Conservation (phyloP, 352 stramenopile species). For the Phytopythium cucurbitacearum region DNA sequence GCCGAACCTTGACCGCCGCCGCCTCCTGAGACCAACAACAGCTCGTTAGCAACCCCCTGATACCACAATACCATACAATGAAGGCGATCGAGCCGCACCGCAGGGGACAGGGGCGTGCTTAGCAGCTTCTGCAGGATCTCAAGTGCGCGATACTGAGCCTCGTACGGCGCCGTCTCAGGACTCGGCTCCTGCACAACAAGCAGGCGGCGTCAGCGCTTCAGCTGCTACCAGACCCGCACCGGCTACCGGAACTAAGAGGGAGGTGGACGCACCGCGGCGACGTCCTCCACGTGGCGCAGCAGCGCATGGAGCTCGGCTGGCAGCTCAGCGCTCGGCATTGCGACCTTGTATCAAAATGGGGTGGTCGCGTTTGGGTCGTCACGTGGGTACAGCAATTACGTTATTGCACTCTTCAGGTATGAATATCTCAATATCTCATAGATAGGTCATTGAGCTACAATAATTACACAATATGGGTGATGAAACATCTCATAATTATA, state of each 20-base stretch:
- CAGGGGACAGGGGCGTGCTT: conserved; percentile 18
- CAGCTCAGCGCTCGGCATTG: conserved; percentile 7
- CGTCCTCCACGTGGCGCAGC: conserved; percentile 22
- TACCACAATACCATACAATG: neutral
- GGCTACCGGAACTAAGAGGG: neutral
- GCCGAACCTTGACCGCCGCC: conserved; percentile 25
- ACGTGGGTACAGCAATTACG: too few species aligned
- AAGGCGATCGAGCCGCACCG: conserved; percentile 16
- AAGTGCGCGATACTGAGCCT: conserved; percentile 42
- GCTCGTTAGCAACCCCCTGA: neutral
- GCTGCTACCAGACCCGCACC: neutral
- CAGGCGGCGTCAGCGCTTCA: neutral
- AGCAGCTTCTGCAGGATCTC: conserved; percentile 56
- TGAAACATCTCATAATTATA: too few species aligned
- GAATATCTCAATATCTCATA: neutral
- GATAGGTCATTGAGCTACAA: neutral
- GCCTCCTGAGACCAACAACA: conserved; percentile 21
- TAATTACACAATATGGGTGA: neutral
- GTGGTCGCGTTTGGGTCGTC: too few species aligned
- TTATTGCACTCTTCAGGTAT: too few species aligned
- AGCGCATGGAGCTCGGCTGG: conserved; percentile 28
- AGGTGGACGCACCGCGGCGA: conserved; percentile 19
- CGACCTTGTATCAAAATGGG: too few species aligned
- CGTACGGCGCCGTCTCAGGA: conserved; percentile 44
- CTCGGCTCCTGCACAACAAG: conserved; percentile 27